Base-by-base conservation (phyloP, 108 stramenopile genomes). In the Pseudonitzschia multiseries region DNA sequence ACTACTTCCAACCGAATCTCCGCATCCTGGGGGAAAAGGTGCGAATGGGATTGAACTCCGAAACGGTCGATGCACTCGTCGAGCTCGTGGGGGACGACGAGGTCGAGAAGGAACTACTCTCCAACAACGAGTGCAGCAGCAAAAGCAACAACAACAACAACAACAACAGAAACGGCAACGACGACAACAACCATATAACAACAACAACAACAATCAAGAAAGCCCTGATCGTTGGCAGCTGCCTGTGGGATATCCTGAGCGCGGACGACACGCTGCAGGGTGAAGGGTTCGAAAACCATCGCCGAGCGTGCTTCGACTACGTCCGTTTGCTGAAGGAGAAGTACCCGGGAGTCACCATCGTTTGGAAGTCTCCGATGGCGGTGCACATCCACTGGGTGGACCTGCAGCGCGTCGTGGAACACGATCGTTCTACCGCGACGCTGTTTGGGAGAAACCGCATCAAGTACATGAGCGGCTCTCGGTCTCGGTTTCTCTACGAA, bases 321-420 rank as follows among this genome's bases (percentile, higher is more conserved):
- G 26, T 78, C n/a, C 15, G 14, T 14, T 12, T 3, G 29, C 46
- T 78, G 18, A 33, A 44, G 31, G 21, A 72, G 22, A 22, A 57
- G 29, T 78, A 72, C 65, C 73, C 73, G 12, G 24, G 66, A 8
- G 71, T 72, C 5, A 68, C 66, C 10, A 15, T 78, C 15, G 36
- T 72, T 1, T 78, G 77, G 77, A 78, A 78, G 57, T 72, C 71
- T 44, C 77, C 77, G 0, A 72, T 68, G 77, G 77, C 77, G 24
- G 64, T 72, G 3, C 77, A 78, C 44, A 72, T 72, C 72, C 77
- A 78, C 50, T 66, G 65, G 71, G 71, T 78, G 36, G 71, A 78
- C 36, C 40, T 68, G 65, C 46, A 66, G 20, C 65, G 77, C 10
- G 46, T 72, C 46, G 60, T 68, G 43, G 57, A 60, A 36, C 44